Evolutionary conservation across 2,329 filamentous ascomycete species (phyloP).

Genomic region (Colletotrichum salicis): DNA sequence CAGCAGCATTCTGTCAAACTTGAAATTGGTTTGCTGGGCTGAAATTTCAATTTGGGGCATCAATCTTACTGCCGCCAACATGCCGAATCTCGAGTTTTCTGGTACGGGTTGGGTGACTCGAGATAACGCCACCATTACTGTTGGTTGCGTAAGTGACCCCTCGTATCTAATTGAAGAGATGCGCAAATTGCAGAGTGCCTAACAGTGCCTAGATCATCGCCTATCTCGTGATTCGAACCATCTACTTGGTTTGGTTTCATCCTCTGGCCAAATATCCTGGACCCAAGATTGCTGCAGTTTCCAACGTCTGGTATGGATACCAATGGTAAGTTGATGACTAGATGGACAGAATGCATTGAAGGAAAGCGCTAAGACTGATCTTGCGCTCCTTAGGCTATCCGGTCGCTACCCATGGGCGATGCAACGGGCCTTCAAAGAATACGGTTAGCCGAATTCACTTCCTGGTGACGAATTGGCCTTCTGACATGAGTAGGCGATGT

Average conservation of each 20-base stretch:
- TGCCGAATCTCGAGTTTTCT: background rate
- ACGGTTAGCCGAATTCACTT: background rate
- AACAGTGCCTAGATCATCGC: background rate
- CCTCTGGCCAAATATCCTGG: constrained; percentile 57
- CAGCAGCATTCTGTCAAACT: background rate
- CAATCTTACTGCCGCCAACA: background rate
- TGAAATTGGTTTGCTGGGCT: background rate
- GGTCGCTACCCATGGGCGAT: background rate
- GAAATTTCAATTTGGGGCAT: background rate
- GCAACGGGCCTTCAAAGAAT: background rate
- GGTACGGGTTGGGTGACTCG: background rate
- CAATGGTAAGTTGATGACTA: constrained; percentile 39
- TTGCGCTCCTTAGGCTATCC: background rate
- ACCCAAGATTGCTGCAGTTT: constrained; percentile 56
- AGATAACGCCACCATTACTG: background rate
- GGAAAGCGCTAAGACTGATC: background rate
- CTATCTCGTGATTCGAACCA: background rate
- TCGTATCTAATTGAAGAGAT: too few relatives aligned
- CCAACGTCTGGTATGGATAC: constrained; percentile 58
- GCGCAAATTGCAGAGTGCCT: background rate
- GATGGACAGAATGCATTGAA: background rate
- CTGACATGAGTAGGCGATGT: background rate
- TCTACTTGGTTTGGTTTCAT: constrained; percentile 55
- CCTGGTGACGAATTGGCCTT: background rate
- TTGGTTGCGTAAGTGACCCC: background rate